phyloP scores from a whole-genome alignment of 2,329 filamentous ascomycete genomes.

The Dactylellina sp. region DNA sequence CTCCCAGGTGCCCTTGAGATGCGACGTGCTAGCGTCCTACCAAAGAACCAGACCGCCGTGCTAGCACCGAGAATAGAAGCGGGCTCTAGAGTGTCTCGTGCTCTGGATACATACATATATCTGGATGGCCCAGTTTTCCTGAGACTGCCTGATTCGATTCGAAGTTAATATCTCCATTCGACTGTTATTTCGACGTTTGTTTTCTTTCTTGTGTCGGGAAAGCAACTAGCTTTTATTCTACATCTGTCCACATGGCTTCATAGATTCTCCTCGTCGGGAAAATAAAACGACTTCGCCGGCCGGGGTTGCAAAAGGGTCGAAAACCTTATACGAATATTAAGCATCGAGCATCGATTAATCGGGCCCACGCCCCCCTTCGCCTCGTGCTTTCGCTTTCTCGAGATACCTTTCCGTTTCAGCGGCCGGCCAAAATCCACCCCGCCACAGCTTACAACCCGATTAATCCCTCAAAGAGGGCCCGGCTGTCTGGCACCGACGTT shows the following conservation, averaged over 20 bases:
- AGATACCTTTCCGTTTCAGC: slow-evolving; percentile 42
- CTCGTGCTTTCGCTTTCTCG: neutral
- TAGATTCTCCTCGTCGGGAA: slow-evolving; percentile 43
- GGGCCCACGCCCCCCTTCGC: neutral
- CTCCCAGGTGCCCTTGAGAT: slow-evolving; percentile 14
- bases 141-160: slow-evolving; percentile 20
- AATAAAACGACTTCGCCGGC: slow-evolving; percentile 42
- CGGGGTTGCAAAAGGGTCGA: slow-evolving; percentile 33
- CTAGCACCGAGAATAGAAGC: slow-evolving; percentile 52
- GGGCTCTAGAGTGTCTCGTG: slow-evolving; percentile 30
- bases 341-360: neutral
- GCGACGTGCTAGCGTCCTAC: slow-evolving; percentile 39
- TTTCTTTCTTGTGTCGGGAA: slow-evolving; percentile 34
- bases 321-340: slow-evolving; percentile 49
- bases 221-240: slow-evolving; percentile 39
- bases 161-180: slow-evolving; percentile 9
- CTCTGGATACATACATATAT: slow-evolving; percentile 52
- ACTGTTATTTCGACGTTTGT: no score
- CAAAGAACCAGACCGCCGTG: slow-evolving; percentile 3
- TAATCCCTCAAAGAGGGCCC: slow-evolving; percentile 45
- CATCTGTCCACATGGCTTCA: slow-evolving; percentile 48
- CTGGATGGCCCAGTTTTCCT: slow-evolving; percentile 46
- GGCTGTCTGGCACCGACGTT: slow-evolving; percentile 22
- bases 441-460: slow-evolving; percentile 18
- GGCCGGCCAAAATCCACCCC: slow-evolving; percentile 14